These are phyloP conservation scores for Linaria vulgaris DNA, from an alignment of 257 asterid genomes.

Conservation along the genomic window DNA sequence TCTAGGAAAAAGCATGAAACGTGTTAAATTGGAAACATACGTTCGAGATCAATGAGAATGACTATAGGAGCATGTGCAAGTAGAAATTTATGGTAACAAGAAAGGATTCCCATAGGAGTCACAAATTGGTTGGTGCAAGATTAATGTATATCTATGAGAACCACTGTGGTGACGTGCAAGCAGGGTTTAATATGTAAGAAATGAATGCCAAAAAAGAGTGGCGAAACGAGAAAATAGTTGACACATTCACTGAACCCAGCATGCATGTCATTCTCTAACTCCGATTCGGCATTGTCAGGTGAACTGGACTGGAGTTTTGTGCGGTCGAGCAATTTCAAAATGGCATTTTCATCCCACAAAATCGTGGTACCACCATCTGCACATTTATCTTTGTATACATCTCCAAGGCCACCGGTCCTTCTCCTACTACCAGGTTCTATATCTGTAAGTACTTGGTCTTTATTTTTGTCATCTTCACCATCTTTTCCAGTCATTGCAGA, in stretches of 20 bases:
- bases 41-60: no score
- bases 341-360: constrained; percentile 87
- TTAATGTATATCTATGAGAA: constrained; percentile 23
- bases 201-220: constrained; percentile 7
- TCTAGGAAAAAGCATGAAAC: not conserved
- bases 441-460: constrained; percentile 53
- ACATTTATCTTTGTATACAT: constrained; percentile 90
- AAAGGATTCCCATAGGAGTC: no score
- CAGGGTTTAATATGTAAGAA: constrained; percentile 23
- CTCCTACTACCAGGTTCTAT: constrained; percentile 67
- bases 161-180: constrained; percentile 11
- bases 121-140: constrained; percentile 13
- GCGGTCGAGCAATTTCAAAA: constrained; percentile 88
- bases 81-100: no score
- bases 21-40: not conserved
- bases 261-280: constrained; percentile 83
- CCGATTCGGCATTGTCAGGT: constrained; percentile 73
- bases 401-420: constrained; percentile 91
- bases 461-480: constrained; percentile 48
- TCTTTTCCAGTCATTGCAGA: constrained; percentile 34
- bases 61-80: no score
- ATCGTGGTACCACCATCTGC: constrained; percentile 74
- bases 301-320: constrained; percentile 68
- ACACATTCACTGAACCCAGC: constrained; percentile 94
- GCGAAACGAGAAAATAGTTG: constrained; percentile 23